Evolutionary conservation across 805 yeast species (phyloP), one percentile per base, ranked within the genome.

Genomic region (Lipomyces orientalis): DNA sequence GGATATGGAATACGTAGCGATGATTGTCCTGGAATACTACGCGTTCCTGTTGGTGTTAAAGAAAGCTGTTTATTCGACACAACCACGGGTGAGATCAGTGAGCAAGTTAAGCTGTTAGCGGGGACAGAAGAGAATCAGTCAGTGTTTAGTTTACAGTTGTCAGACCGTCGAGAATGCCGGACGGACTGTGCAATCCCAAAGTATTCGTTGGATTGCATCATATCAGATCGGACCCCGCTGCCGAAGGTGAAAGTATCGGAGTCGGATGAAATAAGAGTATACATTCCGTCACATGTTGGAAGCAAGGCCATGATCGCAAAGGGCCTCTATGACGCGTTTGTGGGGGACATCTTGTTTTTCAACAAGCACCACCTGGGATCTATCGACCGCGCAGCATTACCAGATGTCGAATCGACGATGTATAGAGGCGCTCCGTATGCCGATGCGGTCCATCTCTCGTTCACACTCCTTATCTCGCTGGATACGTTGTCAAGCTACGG

Each of bases 1-100:
- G 74, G 19, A 63, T 75, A 34, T 62, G 81, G 39, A 61, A 73
- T 22, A 75, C 79, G 19, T 19, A n/a, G 56, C 58, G 19, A 35
- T 55, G n/a, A 54, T 56, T 22, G 25, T 34, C 14, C 57, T 56
- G 16, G 62, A 56, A n/a, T 12, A 35, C 9, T 12, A 35, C 9
- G 37, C 58, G 29, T 60, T 52, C 4, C 58, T 34, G 62, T 33
- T 25, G 52, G 55, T 25, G 57, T 22, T 25, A 33, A 54, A 25
- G 52, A 14, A 29, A 59, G 43, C 46, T 46, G 46, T 12, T 55
- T 33, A n/a, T n/a, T 35, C 8, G 56, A 19, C 34, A 58, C 56
- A 16, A n/a, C 37, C 14, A 37, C 37, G 8, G n/a, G 10, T 34
- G 65, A 51, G 49, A 25, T 22, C 34, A 12, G 29, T 12, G 43